Base-by-base conservation (phyloP, 2,329 filamentous ascomycete genomes). In the Botrytis galanthina region DNA sequence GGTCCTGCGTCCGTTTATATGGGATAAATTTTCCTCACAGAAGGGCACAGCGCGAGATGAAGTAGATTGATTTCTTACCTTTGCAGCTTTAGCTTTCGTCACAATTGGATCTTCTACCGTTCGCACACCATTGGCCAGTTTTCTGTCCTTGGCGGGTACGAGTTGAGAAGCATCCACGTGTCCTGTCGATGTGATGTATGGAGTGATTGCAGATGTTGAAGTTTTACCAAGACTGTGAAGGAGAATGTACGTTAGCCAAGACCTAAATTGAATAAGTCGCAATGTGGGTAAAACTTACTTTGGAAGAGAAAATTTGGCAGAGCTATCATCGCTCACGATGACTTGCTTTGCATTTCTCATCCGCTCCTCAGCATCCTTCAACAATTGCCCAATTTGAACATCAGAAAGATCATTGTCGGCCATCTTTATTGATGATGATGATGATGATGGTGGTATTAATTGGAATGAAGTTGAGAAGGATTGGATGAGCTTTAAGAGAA, bases 21-120 rank as follows among this genome's bases (percentile, higher is more conserved):
- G 88, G 90, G 88, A 57, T 90, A 86, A 87, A 86, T 87, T 92
- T 92, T 95, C 92, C 89, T 95, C 93, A 93, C 89, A 82, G 84
- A 84, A 80, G 77, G 75, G 69, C 70, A 51, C 59, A 78, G 75
- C 75, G 68, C 67, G n/a, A 61, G 42, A 74, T 37, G 20, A 64
- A 32, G 67, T 9, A 46, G 18, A 37, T 37, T 39, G 16, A 44
- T 32, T 44, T 72, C 85, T 79, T 86, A 90, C 89, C 84, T 89
- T 85, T 76, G 82, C 82, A 69, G 82, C 83, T 74, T 82, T 81
- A 74, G 82, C 83, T 80, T 85, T 85, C 51, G 85, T 78, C 59
- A 81, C 80, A n/a, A 86, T 80, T 18, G 86, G 85, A 78, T 88
- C 85, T 77, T 87, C 86, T 29, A 90, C 86, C 75, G 84, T 84